A percentile compares a stretch with the other conserved stretches of the same genome.
Evolutionary conservation across 2,329 filamentous ascomycete genomes (phyloP).

Genomic region (Aaosphaeria pasadenensis): DNA sequence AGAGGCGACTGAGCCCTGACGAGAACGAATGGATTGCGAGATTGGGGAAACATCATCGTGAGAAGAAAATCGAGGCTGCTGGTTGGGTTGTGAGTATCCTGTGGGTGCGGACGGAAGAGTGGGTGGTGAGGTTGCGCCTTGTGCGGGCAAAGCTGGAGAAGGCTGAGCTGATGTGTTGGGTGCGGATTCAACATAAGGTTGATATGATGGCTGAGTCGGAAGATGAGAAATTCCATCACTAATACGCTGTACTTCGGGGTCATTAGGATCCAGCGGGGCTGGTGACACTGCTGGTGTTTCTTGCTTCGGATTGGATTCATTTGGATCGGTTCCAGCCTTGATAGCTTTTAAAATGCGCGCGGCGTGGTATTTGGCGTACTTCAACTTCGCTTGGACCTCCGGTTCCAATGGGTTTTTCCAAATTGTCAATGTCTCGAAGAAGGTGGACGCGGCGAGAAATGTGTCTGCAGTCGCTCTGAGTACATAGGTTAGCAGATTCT

Average conservation of each 20-base stretch:
- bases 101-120: slow-evolving; percentile 26
- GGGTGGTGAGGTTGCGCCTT: slow-evolving; percentile 44
- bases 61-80: slow-evolving; percentile 31
- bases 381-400: slow-evolving; percentile 82
- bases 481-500: neutral
- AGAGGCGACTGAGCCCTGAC: slow-evolving; percentile 45
- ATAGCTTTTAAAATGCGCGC: slow-evolving; percentile 86
- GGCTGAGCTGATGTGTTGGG: slow-evolving; percentile 54
- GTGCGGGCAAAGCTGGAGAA: slow-evolving; percentile 37
- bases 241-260: slow-evolving; percentile 62
- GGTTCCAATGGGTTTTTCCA: slow-evolving; percentile 70
- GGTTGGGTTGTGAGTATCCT: slow-evolving; percentile 22
- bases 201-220: slow-evolving; percentile 19
- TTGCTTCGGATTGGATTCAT: slow-evolving; percentile 78
- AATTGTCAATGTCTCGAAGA: slow-evolving; percentile 82
- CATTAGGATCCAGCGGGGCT: slow-evolving; percentile 57
- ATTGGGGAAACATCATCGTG: slow-evolving; percentile 53
- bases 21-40: slow-evolving; percentile 42
- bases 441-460: slow-evolving; percentile 87
- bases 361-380: slow-evolving; percentile 95
- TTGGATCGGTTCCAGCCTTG: slow-evolving; percentile 87
- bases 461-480: slow-evolving; percentile 74
- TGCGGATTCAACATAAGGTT: slow-evolving; percentile 59
- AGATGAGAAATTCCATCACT: slow-evolving; percentile 33
- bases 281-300: slow-evolving; percentile 39